Evolutionary conservation across 1,284 basidiomycete species (phyloP), one percentile per base, ranked within the genome.

Genomic region (Macrocystidia cucumis): DNA sequence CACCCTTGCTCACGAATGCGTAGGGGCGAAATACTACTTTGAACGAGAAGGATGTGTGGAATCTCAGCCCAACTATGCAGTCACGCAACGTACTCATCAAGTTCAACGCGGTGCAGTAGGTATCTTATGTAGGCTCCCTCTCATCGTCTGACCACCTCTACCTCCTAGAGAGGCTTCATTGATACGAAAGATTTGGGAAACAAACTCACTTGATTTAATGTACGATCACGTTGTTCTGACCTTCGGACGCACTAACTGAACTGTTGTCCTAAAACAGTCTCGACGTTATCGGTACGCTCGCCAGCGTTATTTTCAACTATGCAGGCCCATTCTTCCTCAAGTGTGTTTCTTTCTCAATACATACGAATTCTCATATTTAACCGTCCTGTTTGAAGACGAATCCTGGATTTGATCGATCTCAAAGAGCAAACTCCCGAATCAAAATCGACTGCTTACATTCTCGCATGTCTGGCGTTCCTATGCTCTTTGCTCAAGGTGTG

Each of bases 151-250:
- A 17, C 25, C 28, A 18, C n/a, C 30, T 12, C n/a, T 21, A 38
- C 18, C 43, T n/a, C 16, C 8, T 28, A 69, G 65, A 25, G 55
- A 59, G 3, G 45, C 58, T n/a, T 70, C 73, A 0, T 72, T 92
- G 2, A 54, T 91, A 2, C 64, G 72, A 32, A 69, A 68, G 14
- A 55, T 92, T 5, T 71, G 78, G 53, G 62, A 62, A 5, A 74
- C 82, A 4, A 91, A 91, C 51, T 75, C 75, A 0, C 57, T 80
- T 8, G 90, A 92, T 55, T 45, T 93, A 19, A 55, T 75, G 70
- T 70, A 29, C 18, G 66, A 45, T 12, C 9, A 35, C 4, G 9
- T 11, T 3, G 13, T 26, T 14, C 21, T 9, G 0, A 13, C 12
- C 8, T 8, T 31, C 5, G 17, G 11, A 18, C 5, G 25, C 2